Base-by-base conservation (phyloP, 75 land plant species). In the Sequoiadendron giganteum region DNA sequence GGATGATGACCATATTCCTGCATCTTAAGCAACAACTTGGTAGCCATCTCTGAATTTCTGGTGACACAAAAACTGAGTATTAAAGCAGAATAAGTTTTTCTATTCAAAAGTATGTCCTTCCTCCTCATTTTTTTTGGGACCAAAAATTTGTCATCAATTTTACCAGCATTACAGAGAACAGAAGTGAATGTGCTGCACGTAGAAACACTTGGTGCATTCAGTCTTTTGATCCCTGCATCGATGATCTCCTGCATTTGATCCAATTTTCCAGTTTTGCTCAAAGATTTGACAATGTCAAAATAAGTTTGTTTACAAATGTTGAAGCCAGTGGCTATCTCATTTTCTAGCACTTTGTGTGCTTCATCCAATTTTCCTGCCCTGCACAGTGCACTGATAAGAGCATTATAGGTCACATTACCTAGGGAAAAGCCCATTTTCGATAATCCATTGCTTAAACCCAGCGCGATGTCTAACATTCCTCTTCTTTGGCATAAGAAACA, bases 401-500 rank as follows among this genome's bases (percentile, higher is more conserved):
- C 76, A 72, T 91, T 89, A 75, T 92, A 95, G 45, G 91, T 86
- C 86, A 83, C 77, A 32, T 84, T 39, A 85, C 72, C 88, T 2
- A 91, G 90, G 42, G 90, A 85, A 47, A 93, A 48, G 16, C 93
- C 94, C 36, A 92, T 80, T 85, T 92, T 95, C 5, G 19, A 16
- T 86, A 91, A 89, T 2, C 91, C 89, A 55, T 92, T 86, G 65
- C 82, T 92, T 42, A 95, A 88, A 73, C 90, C 88, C 38, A 91
- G 1, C 3, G 95, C 95, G 28, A 87, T 89, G 56, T 94, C 92
- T 30, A 89, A 89, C 93, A 92, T 89, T 14, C 96, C 96, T 30
- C 89, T 92, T 45, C 88, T 91, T 19, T 58, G 65, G 87, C 94
- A 95, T 68, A 93, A 92, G 84, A 91, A 92, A 34, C 91, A 88